phyloP scores from a whole-genome alignment of 257 asterid genomes.

The Jacaranda mimosifolia region DNA sequence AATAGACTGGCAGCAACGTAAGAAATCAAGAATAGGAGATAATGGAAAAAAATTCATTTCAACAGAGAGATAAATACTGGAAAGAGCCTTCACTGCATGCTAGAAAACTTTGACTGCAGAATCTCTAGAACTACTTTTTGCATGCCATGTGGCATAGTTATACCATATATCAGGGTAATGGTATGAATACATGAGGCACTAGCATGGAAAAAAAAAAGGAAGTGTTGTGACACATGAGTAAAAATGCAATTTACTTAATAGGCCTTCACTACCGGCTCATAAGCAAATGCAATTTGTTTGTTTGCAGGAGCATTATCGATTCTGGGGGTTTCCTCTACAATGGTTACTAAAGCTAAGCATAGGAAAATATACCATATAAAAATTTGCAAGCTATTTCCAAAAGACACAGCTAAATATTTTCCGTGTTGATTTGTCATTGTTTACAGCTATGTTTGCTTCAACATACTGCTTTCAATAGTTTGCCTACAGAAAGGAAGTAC shows the following conservation, averaged over 20 bases:
- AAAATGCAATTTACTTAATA: constrained; percentile 23
- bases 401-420: constrained; percentile 94
- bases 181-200: constrained; percentile 95
- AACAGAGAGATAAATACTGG: constrained; percentile 58
- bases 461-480: constrained; percentile 96
- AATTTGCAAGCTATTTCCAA: constrained; percentile 78
- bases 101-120: constrained; percentile 37
- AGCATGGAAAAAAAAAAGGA: constrained; percentile 39
- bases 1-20: neutral
- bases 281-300: constrained; percentile 79
- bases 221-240: neutral
- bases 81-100: too few relatives aligned
- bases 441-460: constrained; percentile 88
- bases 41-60: constrained; percentile 17
- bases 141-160: constrained; percentile 96
- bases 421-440: constrained; percentile 86
- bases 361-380: constrained; percentile 75
- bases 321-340: constrained; percentile 66
- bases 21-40: constrained; percentile 25
- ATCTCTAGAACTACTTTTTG: constrained; percentile 81
- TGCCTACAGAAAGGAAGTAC: constrained; percentile 56
- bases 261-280: constrained; percentile 79
- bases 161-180: constrained; percentile 99
- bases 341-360: neutral
- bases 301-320: constrained; percentile 85